Percentiles rank a stretch among this genome's conserved stretches.
These are phyloP conservation scores for Globomyces sp. DNA, from an alignment of 371 early-diverging fungal species.

Conservation along the genomic window DNA sequence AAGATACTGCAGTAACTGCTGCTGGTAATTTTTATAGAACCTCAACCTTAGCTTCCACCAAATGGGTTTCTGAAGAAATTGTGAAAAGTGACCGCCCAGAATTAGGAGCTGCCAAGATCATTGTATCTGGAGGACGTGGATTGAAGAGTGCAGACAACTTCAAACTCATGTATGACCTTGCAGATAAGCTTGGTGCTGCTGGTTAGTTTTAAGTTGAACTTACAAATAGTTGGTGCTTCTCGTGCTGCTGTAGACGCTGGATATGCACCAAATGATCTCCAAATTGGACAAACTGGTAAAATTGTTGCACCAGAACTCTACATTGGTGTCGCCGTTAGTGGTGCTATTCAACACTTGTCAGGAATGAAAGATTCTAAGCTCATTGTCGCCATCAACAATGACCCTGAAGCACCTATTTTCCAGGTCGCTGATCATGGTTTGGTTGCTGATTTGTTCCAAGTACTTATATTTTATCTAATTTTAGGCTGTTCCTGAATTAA, in stretches of 20 bases:
- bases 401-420: slow-evolving; percentile 97
- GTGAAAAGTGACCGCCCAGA: slow-evolving; percentile 95
- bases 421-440: slow-evolving; percentile 96
- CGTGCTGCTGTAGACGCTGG: slow-evolving; percentile 98
- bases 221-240: slow-evolving; percentile 84
- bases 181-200: slow-evolving; percentile 93
- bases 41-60: slow-evolving; percentile 45
- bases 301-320: slow-evolving; percentile 96
- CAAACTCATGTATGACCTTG: slow-evolving; percentile 84
- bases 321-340: slow-evolving; percentile 94
- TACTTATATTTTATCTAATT: slow-evolving; percentile 1
- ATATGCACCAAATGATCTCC: slow-evolving; percentile 92
- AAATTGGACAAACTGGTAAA: slow-evolving; percentile 98
- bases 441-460: slow-evolving; percentile 93
- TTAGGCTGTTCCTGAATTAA: slow-evolving; percentile 79
- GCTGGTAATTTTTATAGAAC: slow-evolving; percentile 27
- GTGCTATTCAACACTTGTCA: slow-evolving; percentile 71
- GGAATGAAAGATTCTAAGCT: slow-evolving; percentile 88
- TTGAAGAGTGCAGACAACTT: slow-evolving; percentile 97
- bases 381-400: slow-evolving; percentile 98
- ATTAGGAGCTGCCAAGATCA: slow-evolving; percentile 81
- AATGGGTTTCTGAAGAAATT: slow-evolving; percentile 89
- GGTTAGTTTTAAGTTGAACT: slow-evolving; percentile 52
- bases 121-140: slow-evolving; percentile 94
- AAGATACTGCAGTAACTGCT: slow-evolving; percentile 67